These are phyloP conservation scores for Amphirosellinia nigrospora DNA, from an alignment of 495 filamentous ascomycete species.

Conservation along the genomic window DNA sequence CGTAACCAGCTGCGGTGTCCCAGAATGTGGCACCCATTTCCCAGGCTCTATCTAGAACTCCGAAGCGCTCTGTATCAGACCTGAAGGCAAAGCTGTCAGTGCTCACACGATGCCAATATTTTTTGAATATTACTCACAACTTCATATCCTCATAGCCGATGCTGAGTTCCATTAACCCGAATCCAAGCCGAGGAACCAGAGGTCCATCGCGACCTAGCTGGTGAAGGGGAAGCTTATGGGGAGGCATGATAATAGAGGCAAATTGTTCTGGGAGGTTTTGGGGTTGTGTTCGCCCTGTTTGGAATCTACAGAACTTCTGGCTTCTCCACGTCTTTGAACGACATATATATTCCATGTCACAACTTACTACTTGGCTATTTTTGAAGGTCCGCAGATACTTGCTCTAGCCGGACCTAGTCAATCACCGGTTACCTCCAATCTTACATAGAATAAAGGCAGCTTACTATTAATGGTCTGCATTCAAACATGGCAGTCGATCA, in stretches of 20 bases:
- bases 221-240: conserved; percentile 39
- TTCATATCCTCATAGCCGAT: conserved; percentile 51
- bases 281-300: neutral
- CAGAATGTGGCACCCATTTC: conserved; percentile 56
- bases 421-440: neutral
- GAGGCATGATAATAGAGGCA: conserved; percentile 20
- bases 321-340: neutral
- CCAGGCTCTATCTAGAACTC: conserved; percentile 52
- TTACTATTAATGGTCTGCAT: neutral
- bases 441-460: neutral
- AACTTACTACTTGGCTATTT: neutral
- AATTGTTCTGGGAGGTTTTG: neutral
- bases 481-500: neutral
- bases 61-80: conserved; percentile 52
- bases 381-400: neutral
- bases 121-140: neutral
- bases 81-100: conserved; percentile 20
- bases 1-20: conserved; percentile 57
- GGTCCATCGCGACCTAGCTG: conserved; percentile 61
- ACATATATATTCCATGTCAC: neutral
- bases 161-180: conserved; percentile 60
- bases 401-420: neutral
- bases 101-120: neutral
- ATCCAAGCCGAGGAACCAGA: conserved; percentile 59
- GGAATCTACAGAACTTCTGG: too few species aligned